A percentile compares a stretch with the other conserved stretches of the same genome.
Conservation (phyloP, 1,284 basidiomycete genomes). For the Microbotryomycetes sp. region DNA sequence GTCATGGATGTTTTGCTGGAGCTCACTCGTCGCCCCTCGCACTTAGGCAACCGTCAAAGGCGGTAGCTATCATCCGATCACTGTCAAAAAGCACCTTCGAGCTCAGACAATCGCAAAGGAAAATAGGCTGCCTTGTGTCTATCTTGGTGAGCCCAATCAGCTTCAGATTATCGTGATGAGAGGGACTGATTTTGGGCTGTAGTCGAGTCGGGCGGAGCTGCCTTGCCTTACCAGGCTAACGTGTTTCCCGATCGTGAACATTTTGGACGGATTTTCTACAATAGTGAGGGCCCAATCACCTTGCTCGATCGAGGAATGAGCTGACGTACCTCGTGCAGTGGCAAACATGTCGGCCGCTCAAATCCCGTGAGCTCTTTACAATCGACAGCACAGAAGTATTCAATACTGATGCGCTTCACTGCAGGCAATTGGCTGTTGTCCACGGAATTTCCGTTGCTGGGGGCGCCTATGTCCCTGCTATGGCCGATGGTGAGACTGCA, state of each 20-base stretch:
- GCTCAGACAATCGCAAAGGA: conserved; percentile 89
- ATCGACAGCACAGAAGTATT: neutral
- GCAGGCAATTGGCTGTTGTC: conserved; percentile 72
- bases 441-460: conserved; percentile 88
- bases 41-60: conserved; percentile 65
- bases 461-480: conserved; percentile 80
- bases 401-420: too few relatives aligned
- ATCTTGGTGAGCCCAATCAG: conserved; percentile 60
- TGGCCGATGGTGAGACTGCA: conserved; percentile 58
- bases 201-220: conserved; percentile 92
- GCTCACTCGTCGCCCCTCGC: too few relatives aligned
- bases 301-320: conserved; percentile 3
- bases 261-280: conserved; percentile 94
- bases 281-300: conserved; percentile 45
- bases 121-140: conserved; percentile 83
- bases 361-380: conserved; percentile 51
- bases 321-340: conserved; percentile 21
- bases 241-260: conserved; percentile 83
- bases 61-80: conserved; percentile 86
- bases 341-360: conserved; percentile 79
- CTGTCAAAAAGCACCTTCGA: conserved; percentile 90
- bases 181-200: neutral
- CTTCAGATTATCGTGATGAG: neutral
- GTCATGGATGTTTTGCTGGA: too few relatives aligned
- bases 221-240: conserved; percentile 84